Evolutionary conservation across 495 filamentous ascomycete genomes (phyloP), one percentile per base, ranked within the genome.

Genomic region (Xylaria cubensis): DNA sequence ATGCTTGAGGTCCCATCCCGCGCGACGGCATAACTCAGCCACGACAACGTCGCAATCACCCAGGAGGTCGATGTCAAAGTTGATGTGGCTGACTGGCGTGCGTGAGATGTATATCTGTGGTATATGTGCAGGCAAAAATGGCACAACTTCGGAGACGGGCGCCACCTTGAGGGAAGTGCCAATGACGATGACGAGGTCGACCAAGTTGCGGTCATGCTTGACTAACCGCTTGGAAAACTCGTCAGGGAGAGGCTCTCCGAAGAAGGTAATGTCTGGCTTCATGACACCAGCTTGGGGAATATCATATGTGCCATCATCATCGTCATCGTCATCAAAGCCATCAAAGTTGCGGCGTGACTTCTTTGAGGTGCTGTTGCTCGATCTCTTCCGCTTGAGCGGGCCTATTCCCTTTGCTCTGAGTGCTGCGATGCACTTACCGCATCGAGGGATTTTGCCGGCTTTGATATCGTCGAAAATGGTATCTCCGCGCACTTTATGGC

Each of bases 191-290:
- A 98, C 93, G n/a, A 99, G 84, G 74, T 99, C 96, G 7, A 92
- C 93, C 21, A 86, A 82, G 63, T 93, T 88, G 50, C 89, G 88
- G 79, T 99, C 96, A 76, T 94, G 89, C 67, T 93, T 85, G 44
- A 92, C 83, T 21, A 99, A 86, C 7, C 95, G 91, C 12, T 89
- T 85, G n/a, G 92, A 91, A 81, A 99, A 99, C 56, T 90, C 87
- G 74, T 92, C 89, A 0, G 95, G 94, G 3, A 99, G 90, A 72
- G 89, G 84, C 82, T 99, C 96, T 58, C 95, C 96, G 76, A 98
- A 98, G 87, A 99, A 98, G 4, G 93, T 97, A 76, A 99, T 98
- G 80, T 98, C 96, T 19, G 96, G 96, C 86, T 98, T 99, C 95
- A 98, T 98, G 74, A 99, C 90, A 19, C 97, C 96, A 5, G 92